Evolutionary conservation across 1,139 yeast genomes (phyloP).

Genomic region (Zygotorulaspora mrakii): DNA sequence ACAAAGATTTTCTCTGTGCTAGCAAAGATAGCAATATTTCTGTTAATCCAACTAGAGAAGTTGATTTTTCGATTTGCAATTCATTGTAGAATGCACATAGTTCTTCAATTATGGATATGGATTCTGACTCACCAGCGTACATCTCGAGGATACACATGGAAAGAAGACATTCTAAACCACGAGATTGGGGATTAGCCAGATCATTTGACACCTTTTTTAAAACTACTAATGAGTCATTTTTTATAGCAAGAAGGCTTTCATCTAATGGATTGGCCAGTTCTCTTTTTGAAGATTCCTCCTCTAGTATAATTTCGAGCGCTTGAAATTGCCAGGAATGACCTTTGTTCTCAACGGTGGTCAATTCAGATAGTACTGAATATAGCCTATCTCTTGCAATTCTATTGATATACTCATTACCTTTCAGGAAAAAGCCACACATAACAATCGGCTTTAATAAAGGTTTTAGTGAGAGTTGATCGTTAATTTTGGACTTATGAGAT

Average conservation of each 20-base stretch:
- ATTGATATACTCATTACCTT: slow-evolving; percentile 17
- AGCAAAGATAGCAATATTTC: slow-evolving; percentile 76
- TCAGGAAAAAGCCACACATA: slow-evolving; percentile 52
- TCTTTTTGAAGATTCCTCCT: slow-evolving; percentile 34
- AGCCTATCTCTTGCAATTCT: slow-evolving; percentile 56
- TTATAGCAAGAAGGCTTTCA: slow-evolving; percentile 49
- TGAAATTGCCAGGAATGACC: slow-evolving; percentile 59
- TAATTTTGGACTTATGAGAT: slow-evolving; percentile 39
- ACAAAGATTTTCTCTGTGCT: slow-evolving; percentile 65
- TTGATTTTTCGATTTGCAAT: slow-evolving; percentile 34
- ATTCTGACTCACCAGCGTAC: slow-evolving; percentile 74
- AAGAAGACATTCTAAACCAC: slow-evolving; percentile 59
- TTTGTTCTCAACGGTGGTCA: slow-evolving; percentile 43
- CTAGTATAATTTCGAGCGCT: slow-evolving; percentile 37
- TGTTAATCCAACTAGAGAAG: slow-evolving; percentile 59
- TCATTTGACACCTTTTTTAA: slow-evolving; percentile 46
- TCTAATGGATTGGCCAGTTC: slow-evolving; percentile 49
- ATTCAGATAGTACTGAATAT: slow-evolving; percentile 60
- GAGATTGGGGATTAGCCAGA: slow-evolving; percentile 39
- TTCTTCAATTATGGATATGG: slow-evolving; percentile 72
- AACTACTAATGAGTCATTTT: slow-evolving; percentile 48
- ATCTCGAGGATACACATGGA: slow-evolving; percentile 78
- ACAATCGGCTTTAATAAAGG: slow-evolving; percentile 51
- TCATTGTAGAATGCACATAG: slow-evolving; percentile 52
- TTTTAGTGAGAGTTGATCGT: slow-evolving; percentile 43